Percentiles rank a stretch among this genome's conserved stretches.
Evolutionary conservation across 352 stramenopile genomes (phyloP).

Genomic region (Globisporangium okanoganense): DNA sequence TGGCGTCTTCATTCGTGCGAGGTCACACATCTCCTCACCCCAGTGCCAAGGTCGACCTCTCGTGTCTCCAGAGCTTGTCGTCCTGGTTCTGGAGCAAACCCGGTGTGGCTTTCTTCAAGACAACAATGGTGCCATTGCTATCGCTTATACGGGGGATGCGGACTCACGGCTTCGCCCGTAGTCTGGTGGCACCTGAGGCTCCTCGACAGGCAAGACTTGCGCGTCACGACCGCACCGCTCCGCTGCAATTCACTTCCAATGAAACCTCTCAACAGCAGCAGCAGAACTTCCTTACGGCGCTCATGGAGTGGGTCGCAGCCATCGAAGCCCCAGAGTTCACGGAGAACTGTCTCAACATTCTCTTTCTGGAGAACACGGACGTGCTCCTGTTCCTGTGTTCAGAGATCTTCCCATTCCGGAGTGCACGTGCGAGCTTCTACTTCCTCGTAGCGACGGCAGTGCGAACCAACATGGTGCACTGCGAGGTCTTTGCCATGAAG

Average conservation of each 20-base stretch:
- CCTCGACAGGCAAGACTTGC: neutral
- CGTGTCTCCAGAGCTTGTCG: slow-evolving; percentile 23
- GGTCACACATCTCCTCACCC: neutral
- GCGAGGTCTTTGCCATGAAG: slow-evolving; percentile 23
- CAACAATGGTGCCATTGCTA: slow-evolving; percentile 19
- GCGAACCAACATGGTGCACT: slow-evolving; percentile 26
- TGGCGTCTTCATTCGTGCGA: slow-evolving; percentile 8
- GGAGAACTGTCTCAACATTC: slow-evolving; percentile 28
- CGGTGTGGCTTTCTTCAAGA: slow-evolving; percentile 19
- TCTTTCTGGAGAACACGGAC: slow-evolving; percentile 31
- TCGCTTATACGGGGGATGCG: slow-evolving; percentile 21
- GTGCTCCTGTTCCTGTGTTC: slow-evolving; percentile 21
- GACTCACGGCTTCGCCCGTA: slow-evolving; percentile 5
- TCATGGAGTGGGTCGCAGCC: slow-evolving; percentile 30
- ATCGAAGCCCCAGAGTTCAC: slow-evolving; percentile 24
- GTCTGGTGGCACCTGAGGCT: neutral
- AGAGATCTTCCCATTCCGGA: slow-evolving; percentile 17
- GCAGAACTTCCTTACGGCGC: slow-evolving; percentile 23
- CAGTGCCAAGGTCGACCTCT: slow-evolving; percentile 10
- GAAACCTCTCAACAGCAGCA: neutral
- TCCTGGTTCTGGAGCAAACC: slow-evolving; percentile 31
- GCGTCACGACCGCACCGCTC: neutral
- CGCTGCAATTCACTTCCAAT: neutral
- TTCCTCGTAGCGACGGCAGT: slow-evolving; percentile 21
- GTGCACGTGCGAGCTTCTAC: slow-evolving; percentile 19